Conservation (phyloP, 2,329 filamentous ascomycete genomes). For the Trichoderma lentiforme region DNA sequence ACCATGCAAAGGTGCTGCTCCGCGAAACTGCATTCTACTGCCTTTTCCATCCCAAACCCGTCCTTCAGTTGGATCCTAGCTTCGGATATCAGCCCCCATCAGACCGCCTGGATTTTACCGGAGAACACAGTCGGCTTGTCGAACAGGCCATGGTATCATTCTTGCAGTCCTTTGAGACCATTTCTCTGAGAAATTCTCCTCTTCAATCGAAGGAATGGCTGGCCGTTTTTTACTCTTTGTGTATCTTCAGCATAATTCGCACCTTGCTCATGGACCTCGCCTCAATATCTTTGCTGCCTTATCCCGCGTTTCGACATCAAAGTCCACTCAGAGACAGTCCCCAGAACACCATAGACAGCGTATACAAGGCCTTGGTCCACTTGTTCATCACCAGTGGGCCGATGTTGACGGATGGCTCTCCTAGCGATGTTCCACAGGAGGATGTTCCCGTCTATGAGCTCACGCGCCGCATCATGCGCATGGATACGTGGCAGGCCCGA, state of each 20-base stretch:
- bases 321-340: constrained; percentile 17
- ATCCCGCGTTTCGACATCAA: constrained; percentile 14
- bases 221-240: constrained; percentile 52
- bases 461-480: constrained; percentile 44
- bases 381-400: constrained; percentile 45
- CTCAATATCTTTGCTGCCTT: constrained; percentile 19
- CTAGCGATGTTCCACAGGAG: constrained; percentile 41
- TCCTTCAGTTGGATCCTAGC: constrained; percentile 35
- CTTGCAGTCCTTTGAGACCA: constrained; percentile 50
- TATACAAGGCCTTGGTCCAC: constrained; percentile 51
- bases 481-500: constrained; percentile 45
- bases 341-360: constrained; percentile 41
- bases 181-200: constrained; percentile 38
- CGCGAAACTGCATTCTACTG: constrained; percentile 55
- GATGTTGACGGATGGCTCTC: constrained; percentile 44
- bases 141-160: constrained; percentile 51
- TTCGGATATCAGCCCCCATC: constrained; percentile 24
- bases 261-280: constrained; percentile 49
- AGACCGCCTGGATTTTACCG: constrained; percentile 45
- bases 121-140: constrained; percentile 45
- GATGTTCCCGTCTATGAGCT: constrained; percentile 42
- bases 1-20: constrained; percentile 53
- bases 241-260: constrained; percentile 56
- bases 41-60: constrained; percentile 47
- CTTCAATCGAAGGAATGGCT: constrained; percentile 46